Conservation (phyloP, 768 basidiomycete species). For the Amanita phalloides region DNA sequence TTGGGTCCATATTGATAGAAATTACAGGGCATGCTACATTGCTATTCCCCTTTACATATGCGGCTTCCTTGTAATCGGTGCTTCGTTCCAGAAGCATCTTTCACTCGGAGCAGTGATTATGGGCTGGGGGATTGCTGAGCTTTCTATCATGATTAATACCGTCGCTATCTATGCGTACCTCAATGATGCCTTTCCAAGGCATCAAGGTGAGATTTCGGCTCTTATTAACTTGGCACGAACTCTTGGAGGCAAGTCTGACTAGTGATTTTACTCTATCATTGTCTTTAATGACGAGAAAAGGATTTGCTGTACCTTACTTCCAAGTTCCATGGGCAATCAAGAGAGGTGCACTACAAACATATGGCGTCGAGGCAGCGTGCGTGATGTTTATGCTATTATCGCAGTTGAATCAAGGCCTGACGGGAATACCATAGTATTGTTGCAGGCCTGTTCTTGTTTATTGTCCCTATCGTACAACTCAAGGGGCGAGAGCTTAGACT, state of each 20-base stretch:
- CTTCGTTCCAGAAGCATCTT: constrained; percentile 3
- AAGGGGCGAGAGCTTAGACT: constrained; percentile 33
- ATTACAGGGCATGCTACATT: constrained; percentile 45
- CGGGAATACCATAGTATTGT: constrained; percentile 26
- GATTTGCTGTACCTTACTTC: constrained; percentile 57
- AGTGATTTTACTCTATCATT: not conserved
- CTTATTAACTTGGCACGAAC: constrained; percentile 46
- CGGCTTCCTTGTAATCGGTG: constrained; percentile 1
- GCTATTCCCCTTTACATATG: constrained; percentile 15
- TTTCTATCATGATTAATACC: constrained; percentile 48
- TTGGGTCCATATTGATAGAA: not conserved
- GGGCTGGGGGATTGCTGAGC: constrained; percentile 46
- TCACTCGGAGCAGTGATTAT: not conserved
- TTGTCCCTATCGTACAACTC: constrained; percentile 36
- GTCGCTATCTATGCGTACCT: constrained; percentile 45
- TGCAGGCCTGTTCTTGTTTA: constrained; percentile 34
- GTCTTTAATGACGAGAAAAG: constrained; percentile 12
- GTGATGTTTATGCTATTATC: constrained; percentile 11
- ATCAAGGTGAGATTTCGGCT: constrained; percentile 51
- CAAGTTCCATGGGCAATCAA: constrained; percentile 56
- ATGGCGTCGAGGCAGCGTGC: constrained; percentile 53
- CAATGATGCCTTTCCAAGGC: constrained; percentile 17
- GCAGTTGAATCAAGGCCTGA: not conserved
- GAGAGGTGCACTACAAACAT: constrained; percentile 49
- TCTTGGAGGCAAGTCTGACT: constrained; percentile 30